Percentiles rank a stretch among this genome's conserved stretches.
These are phyloP conservation scores for Penicillium salamii DNA, from an alignment of 495 filamentous ascomycete species.

Conservation along the genomic window DNA sequence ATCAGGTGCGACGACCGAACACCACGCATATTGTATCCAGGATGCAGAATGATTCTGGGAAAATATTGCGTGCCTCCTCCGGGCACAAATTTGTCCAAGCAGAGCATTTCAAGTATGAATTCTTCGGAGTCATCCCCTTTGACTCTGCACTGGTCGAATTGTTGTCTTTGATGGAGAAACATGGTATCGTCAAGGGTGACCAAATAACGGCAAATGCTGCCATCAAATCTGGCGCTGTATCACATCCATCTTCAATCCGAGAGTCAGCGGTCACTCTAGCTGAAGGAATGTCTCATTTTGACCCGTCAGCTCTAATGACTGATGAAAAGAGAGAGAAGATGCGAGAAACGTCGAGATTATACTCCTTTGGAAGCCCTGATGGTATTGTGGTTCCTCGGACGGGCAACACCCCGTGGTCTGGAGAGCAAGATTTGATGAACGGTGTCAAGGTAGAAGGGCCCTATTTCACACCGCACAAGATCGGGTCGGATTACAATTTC, in stretches of 20 bases:
- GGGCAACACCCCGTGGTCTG: constrained; percentile 8
- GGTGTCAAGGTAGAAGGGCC: constrained; percentile 2
- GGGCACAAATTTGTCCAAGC: not conserved
- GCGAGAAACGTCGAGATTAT: no score
- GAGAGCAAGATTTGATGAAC: not conserved
- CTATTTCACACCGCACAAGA: constrained; percentile 8
- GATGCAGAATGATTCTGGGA: constrained; percentile 2
- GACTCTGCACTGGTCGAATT: constrained; percentile 12
- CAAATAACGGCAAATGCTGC: no score
- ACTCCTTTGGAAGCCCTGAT: not conserved
- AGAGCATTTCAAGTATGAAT: constrained; percentile 10
- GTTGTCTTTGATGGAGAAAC: constrained; percentile 7
- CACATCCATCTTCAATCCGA: constrained; percentile 2
- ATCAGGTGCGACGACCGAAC: constrained; percentile 13
- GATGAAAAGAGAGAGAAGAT: not conserved
- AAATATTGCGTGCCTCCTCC: not conserved
- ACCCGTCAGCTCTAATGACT: not conserved
- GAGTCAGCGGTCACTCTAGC: not conserved
- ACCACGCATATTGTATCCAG: constrained; percentile 12
- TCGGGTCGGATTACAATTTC: not conserved
- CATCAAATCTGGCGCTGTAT: not conserved
- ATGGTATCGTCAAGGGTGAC: not conserved
- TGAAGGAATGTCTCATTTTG: not conserved
- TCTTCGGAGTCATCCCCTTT: constrained; percentile 13
- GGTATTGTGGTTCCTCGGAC: not conserved